phyloP scores from a whole-genome alignment of 2,329 filamentous ascomycete genomes.

The Aspergillus fijiensis region DNA sequence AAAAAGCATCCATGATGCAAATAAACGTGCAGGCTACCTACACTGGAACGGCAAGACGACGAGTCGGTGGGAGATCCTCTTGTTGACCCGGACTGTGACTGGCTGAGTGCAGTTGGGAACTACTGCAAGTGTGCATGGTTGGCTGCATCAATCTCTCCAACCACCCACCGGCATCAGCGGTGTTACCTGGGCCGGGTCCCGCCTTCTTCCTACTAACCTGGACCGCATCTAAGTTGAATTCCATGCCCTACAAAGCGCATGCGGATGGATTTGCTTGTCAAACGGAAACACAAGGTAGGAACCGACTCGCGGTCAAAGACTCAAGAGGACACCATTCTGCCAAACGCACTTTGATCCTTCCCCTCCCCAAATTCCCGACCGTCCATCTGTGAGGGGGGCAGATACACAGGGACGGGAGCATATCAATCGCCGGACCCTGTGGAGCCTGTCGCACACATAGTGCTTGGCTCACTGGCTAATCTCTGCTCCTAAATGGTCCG shows the following conservation, averaged over 20 bases:
- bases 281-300: neutral
- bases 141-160: constrained; percentile 16
- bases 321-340: neutral
- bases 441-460: constrained; percentile 18
- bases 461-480: constrained; percentile 12
- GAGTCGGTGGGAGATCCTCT: neutral
- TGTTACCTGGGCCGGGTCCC: neutral
- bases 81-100: constrained; percentile 4
- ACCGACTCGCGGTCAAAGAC: neutral
- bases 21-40: constrained; percentile 18
- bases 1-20: constrained; percentile 7
- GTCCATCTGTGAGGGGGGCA: constrained; percentile 11
- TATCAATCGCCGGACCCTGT: constrained; percentile 19
- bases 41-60: neutral
- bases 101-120: constrained; percentile 8
- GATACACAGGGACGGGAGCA: constrained; percentile 17
- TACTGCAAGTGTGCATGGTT: constrained; percentile 23
- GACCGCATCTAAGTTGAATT: neutral
- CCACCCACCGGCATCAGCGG: constrained; percentile 8
- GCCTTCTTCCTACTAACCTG: neutral
- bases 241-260: neutral
- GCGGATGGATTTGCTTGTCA: neutral
- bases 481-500: constrained; percentile 9
- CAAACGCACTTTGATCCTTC: neutral
- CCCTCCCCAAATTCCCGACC: neutral